phyloP scores from a whole-genome alignment of 305 asterid species.

The Solanum hybrid region DNA sequence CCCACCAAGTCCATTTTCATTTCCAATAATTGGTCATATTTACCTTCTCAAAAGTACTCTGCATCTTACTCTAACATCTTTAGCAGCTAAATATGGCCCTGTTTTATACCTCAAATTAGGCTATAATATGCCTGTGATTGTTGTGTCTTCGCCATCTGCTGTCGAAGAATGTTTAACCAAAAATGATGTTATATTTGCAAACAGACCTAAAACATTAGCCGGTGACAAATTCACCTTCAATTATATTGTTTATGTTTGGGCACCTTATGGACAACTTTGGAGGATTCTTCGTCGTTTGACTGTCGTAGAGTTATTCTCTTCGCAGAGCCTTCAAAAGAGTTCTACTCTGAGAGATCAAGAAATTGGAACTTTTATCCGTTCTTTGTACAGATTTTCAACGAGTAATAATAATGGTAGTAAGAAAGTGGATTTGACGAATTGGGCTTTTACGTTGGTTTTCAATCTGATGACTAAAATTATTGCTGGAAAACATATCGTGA shows the following conservation, averaged over 20 bases:
- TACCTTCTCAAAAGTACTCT: constrained; percentile 11
- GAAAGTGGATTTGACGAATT: constrained; percentile 10
- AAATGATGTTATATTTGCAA: constrained; percentile 20
- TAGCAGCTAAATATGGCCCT: constrained; percentile 18
- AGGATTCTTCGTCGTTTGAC: constrained; percentile 15
- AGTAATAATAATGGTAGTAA: not conserved
- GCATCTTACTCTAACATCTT: constrained; percentile 2
- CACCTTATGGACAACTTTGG: constrained; percentile 29
- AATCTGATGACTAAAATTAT: constrained; percentile 7
- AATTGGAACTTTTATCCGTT: constrained; percentile 3
- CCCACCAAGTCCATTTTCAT: constrained; percentile 21
- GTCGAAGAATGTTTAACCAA: constrained; percentile 26
- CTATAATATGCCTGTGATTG: not conserved
- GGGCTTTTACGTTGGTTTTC: not conserved
- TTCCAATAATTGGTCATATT: constrained; percentile 29
- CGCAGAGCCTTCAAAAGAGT: constrained; percentile 10
- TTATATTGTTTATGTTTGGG: not conserved
- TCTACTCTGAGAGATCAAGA: constrained; percentile 11
- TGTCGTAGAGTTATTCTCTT: constrained; percentile 9
- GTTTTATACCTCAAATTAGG: constrained; percentile 22
- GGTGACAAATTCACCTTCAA: constrained; percentile 14
- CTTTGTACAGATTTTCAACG: not conserved
- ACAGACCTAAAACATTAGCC: constrained; percentile 15
- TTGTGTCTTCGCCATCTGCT: constrained; percentile 26
- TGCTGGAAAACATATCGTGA: constrained; percentile 7